Conservation (phyloP, 2,329 filamentous ascomycete genomes). For the Fusarium tuaranense region DNA sequence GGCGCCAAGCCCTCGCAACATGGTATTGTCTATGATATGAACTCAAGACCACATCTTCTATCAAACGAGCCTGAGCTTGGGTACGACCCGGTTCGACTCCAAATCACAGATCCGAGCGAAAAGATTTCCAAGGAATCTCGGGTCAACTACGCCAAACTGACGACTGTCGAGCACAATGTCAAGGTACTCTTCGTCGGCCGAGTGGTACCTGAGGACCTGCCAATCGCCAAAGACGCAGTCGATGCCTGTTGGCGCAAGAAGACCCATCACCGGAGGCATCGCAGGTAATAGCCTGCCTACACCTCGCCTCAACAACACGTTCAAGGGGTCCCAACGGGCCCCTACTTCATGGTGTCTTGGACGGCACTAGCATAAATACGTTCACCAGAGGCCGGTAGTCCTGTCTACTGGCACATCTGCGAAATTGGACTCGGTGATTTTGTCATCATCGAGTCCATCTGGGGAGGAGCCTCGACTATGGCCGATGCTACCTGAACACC, state of each 20-base stretch:
- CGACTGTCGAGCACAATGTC: conserved; percentile 69
- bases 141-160: conserved; percentile 68
- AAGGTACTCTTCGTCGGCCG: conserved; percentile 68
- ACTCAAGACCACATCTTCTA: conserved; percentile 48
- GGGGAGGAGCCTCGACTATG: background rate
- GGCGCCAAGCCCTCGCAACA: conserved; percentile 65
- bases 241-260: conserved; percentile 63
- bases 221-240: conserved; percentile 58
- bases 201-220: conserved; percentile 54
- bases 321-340: conserved; percentile 39
- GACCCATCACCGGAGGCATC: conserved; percentile 49
- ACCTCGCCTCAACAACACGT: conserved; percentile 38
- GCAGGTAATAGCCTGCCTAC: conserved; percentile 20
- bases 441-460: conserved; percentile 19
- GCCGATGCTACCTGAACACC: conserved; percentile 1
- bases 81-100: conserved; percentile 58
- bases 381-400: conserved; percentile 41
- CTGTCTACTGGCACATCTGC: conserved; percentile 29
- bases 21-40: conserved; percentile 61
- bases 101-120: conserved; percentile 57
- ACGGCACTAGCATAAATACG: conserved; percentile 47
- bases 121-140: conserved; percentile 63
- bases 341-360: conserved; percentile 34
- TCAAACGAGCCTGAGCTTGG: conserved; percentile 61
- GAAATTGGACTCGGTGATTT: conserved; percentile 34